Percentiles rank a stretch among this genome's conserved stretches.
These are phyloP conservation scores for Dianthus caryophyllus DNA, from an alignment of 148 eudicot species.

Conservation along the genomic window DNA sequence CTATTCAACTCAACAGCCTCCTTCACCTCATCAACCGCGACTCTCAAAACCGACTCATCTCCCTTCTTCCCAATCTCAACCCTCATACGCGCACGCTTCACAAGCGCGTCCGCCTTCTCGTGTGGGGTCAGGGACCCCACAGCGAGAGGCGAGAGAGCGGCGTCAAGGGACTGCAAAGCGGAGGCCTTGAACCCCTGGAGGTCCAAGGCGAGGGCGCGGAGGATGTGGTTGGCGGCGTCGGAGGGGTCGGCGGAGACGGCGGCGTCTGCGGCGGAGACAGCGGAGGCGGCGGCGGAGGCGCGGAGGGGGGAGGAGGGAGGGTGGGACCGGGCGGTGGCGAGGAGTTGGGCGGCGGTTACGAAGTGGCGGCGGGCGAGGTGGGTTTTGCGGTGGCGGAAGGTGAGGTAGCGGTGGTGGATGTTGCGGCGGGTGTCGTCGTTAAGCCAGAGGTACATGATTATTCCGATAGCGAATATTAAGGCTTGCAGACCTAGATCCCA, in stretches of 20 bases:
- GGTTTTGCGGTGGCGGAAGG: conserved; percentile 28
- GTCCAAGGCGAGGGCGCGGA: conserved; percentile 65
- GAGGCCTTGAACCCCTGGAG: conserved; percentile 62
- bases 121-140: conserved; percentile 41
- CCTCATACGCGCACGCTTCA: conserved; percentile 63
- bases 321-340: conserved; percentile 31
- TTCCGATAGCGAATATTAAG: conserved; percentile 19
- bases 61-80: conserved; percentile 30
- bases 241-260: conserved; percentile 49
- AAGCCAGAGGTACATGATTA: conserved; percentile 43
- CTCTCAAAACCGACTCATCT: conserved; percentile 40
- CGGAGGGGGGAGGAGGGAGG: conserved; percentile 22
- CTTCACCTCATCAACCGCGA: conserved; percentile 48
- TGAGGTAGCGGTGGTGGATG: conserved; percentile 30
- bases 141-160: conserved; percentile 63
- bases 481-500: conserved; percentile 60
- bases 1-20: conserved; percentile 54
- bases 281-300: conserved; percentile 42
- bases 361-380: conserved; percentile 65
- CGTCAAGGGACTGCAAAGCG: conserved; percentile 51
- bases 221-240: conserved; percentile 78
- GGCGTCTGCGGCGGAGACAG: conserved; percentile 49
- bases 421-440: conserved; percentile 48
- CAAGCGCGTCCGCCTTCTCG: conserved; percentile 61
- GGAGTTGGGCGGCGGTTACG: conserved; percentile 64